Percentiles rank a stretch among this genome's conserved stretches.
Evolutionary conservation across 2,329 filamentous ascomycete species (phyloP).

Genomic region (Exophiala sp.): DNA sequence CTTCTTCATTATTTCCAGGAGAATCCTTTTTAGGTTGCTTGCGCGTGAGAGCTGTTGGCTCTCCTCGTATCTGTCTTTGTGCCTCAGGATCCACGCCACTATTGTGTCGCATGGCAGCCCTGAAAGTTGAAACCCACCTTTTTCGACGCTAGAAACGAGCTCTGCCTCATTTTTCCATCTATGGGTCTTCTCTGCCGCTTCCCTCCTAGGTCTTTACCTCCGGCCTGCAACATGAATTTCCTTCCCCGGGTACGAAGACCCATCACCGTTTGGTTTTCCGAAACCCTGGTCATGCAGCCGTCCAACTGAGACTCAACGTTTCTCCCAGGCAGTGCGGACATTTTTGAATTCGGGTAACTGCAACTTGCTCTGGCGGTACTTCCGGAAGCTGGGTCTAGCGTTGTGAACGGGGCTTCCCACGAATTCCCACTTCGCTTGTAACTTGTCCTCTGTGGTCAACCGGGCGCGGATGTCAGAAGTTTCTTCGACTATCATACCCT

Average conservation of each 20-base stretch:
- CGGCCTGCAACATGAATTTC: not conserved
- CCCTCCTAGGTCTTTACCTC: conserved; percentile 2
- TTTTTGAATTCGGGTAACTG: conserved; percentile 21
- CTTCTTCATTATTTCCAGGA: not conserved
- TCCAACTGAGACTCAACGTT: not conserved
- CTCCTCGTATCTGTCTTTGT: not conserved
- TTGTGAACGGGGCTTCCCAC: conserved; percentile 20
- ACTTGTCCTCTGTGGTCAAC: conserved; percentile 13
- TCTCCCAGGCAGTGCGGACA: conserved; percentile 12
- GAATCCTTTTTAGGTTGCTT: not conserved
- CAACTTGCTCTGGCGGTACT: conserved; percentile 18
- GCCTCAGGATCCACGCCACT: conserved; percentile 17
- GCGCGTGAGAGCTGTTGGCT: not conserved
- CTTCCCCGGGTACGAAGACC: not conserved
- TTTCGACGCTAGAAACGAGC: conserved; percentile 5
- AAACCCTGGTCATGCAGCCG: too few species aligned
- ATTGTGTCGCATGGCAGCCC: conserved; percentile 23
- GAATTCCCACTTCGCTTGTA: conserved; percentile 12
- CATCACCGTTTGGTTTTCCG: too few species aligned
- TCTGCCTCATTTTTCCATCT: conserved; percentile 12
- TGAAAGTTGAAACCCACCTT: conserved; percentile 19
- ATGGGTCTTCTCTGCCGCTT: not conserved
- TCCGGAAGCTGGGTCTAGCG: conserved; percentile 25
- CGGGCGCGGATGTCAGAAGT: conserved; percentile 24
- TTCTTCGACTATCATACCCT: conserved; percentile 16